Conservation (phyloP, 805 yeast species). For the Yamadazyma endophytica region DNA sequence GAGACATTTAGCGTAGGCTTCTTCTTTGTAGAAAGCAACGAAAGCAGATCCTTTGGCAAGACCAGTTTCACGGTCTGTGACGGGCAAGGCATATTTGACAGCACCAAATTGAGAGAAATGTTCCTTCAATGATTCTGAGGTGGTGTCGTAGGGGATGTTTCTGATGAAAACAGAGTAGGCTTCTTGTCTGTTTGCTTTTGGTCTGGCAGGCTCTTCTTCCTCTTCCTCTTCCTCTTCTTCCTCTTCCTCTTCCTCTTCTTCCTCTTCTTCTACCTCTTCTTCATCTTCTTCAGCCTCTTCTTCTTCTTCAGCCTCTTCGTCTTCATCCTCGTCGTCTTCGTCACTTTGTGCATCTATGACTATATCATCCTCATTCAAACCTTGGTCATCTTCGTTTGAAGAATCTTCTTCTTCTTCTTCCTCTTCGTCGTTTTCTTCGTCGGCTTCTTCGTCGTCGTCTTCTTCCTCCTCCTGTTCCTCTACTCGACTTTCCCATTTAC, state of each 20-base stretch:
- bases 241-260: slow-evolving; percentile 21
- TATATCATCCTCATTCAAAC: slow-evolving; percentile 24
- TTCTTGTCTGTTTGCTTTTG: slow-evolving; percentile 58
- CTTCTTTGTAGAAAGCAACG: slow-evolving; percentile 71
- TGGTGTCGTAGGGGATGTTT: slow-evolving; percentile 93
- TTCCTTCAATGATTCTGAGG: slow-evolving; percentile 67
- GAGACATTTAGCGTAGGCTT: slow-evolving; percentile 64
- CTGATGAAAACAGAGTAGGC: slow-evolving; percentile 77
- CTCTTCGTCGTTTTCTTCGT: slow-evolving; percentile 33
- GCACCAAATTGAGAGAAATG: slow-evolving; percentile 85
- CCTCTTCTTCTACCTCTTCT: slow-evolving; percentile 18
- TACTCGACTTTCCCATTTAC: slow-evolving; percentile 67
- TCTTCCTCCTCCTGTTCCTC: slow-evolving; percentile 30
- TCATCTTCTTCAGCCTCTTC: slow-evolving; percentile 21
- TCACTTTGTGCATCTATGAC: slow-evolving; percentile 27
- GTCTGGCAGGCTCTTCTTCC: slow-evolving; percentile 14
- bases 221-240: slow-evolving; percentile 10
- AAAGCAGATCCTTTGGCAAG: slow-evolving; percentile 93
- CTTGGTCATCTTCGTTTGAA: slow-evolving; percentile 34
- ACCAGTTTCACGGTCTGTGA: slow-evolving; percentile 79
- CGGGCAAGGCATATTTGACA: slow-evolving; percentile 91
- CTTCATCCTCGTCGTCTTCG: slow-evolving; percentile 28
- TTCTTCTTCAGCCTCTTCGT: slow-evolving; percentile 27
- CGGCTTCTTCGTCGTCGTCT: slow-evolving; percentile 38
- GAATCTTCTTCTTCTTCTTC: slow-evolving; percentile 36